Evolutionary conservation across 345 rosid species (phyloP), one percentile per base, ranked within the genome.

Genomic region (Euphorbia tirucalli): DNA sequence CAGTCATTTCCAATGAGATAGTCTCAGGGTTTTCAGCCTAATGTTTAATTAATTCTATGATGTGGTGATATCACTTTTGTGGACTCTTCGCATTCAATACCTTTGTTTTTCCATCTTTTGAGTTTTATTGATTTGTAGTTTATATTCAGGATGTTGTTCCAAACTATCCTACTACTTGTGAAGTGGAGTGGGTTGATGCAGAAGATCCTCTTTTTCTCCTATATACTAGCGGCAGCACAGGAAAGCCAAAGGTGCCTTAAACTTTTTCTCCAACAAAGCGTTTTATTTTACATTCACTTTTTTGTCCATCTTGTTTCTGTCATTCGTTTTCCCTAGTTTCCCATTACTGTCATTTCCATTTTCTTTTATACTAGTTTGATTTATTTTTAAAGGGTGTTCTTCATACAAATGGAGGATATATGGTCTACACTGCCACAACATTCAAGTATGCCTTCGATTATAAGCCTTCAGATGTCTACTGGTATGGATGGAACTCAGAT

Each of bases 151-250:
- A 95, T 75, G 83, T 89, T 67, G 77, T 95, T 70, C 92, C 93
- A 48, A 83, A 85, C 65, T 95, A 84, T 83, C 90, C 97, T 68
- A 87, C 91, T 16, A 82, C 84, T 2, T 95, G 98, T 80, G 96
- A 82, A 24, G 91, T 92, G 58, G 97, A 90, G 87, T 95, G 99
- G 99, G 91, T 92, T 83, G 99, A 95, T 86, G 98, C 99, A 2
- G 99, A 94, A 87, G 97, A 92, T 89, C 93, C 98, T 52, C 82
- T 90, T 70, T 95, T 92, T 81, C 87, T 95, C 73, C 89, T 95
- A 60, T 95, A 95, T 78, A 95, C 99, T 44, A 95, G 99, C 72
- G 99, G 99, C 74, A 95, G 99, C 85, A 95, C 99, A 0, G 99
- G 99, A 71, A 95, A 95, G 80, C 99, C 99, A 44, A 95, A 95